A percentile compares a stretch with the other conserved stretches of the same genome.
Conservation (phyloP, 192 early-diverging fungal genomes). For the Gaertneriomyces sp. region DNA sequence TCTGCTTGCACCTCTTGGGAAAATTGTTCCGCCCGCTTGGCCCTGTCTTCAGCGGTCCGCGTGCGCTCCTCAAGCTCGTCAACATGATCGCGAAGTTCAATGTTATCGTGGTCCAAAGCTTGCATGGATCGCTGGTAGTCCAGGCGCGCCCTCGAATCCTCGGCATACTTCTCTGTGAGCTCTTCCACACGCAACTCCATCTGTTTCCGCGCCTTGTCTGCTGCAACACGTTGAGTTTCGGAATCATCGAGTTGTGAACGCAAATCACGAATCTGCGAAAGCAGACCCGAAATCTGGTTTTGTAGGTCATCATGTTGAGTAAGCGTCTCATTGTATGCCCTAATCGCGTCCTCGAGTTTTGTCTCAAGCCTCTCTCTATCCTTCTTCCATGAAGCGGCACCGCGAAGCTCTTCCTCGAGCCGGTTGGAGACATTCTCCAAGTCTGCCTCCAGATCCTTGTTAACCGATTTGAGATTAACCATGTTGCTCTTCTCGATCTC, state of each 20-base stretch:
- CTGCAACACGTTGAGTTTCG: constrained; percentile 58
- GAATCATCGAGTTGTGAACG: constrained; percentile 60
- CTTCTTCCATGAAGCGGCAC: constrained; percentile 65
- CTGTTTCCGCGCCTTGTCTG: constrained; percentile 68
- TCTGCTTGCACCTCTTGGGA: constrained; percentile 64
- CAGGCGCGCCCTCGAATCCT: constrained; percentile 62
- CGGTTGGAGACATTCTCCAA: constrained; percentile 58
- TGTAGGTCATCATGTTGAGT: constrained; percentile 60
- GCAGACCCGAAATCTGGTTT: constrained; percentile 52
- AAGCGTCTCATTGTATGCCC: constrained; percentile 58
- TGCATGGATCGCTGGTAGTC: constrained; percentile 67
- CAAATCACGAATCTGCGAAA: constrained; percentile 58
- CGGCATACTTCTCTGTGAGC: constrained; percentile 61
- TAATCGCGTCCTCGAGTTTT: constrained; percentile 68
- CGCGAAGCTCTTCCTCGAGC: constrained; percentile 69
- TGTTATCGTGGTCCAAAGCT: constrained; percentile 71
- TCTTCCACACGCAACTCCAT: constrained; percentile 77
- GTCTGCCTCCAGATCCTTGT: constrained; percentile 63
- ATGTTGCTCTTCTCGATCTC: constrained; percentile 61
- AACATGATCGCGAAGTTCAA: constrained; percentile 64
- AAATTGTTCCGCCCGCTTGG: constrained; percentile 63
- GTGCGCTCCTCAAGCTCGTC: constrained; percentile 72
- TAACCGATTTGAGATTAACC: constrained; percentile 67
- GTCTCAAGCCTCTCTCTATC: constrained; percentile 75
- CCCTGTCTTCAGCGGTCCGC: constrained; percentile 61